Evolutionary conservation across 148 eudicot species (phyloP), one percentile per base, ranked within the genome.

Genomic region (Rhododendron simsii): DNA sequence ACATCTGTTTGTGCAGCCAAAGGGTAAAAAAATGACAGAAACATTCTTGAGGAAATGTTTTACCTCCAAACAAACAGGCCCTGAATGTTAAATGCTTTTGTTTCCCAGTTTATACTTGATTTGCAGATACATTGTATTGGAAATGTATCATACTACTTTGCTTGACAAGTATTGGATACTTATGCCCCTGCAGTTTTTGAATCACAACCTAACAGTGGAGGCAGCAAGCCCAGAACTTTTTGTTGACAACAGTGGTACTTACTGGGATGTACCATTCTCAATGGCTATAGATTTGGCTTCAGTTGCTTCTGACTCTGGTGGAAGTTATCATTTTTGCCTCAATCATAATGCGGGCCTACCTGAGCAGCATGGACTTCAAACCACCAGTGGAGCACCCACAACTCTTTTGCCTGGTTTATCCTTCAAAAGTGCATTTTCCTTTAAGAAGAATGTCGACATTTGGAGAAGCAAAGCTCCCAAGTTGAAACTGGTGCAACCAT

Each of bases 261-360:
- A 92, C 90, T 96, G 98, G 99, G 97, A 95, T 77, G 94, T 93
- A 81, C 99, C 99, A 16, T 90, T 92, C 84, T 90, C 96, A 81
- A 80, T 93, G 89, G 90, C 95, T 55, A 87, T 92, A 53, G 98
- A 96, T 91, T 88, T 96, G 84, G 93, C 96, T 86, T 94, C 96
- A 23, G 91, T 94, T 83, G 84, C 95, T 85, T 88, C 92, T 81
- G 92, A 92, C 78, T 86, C 91, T 84, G 93, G 93, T 78, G 83
- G 91, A 79, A 92, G 95, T 88, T 94, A 93, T 87, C 99, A 94
- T 89, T 87, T 96, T 41, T 91, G 90, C 81, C 80, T 95, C 90
- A 92, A 95, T 77, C 93, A 96, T 85, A 90, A 86, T 78, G 84
- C 87, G 59, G 99, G 99, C 41, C 65, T 84, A 47, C 93, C 96